Evolutionary conservation across 805 yeast species (phyloP), one percentile per base, ranked within the genome.

Genomic region (Suhomyces canberraensis): DNA sequence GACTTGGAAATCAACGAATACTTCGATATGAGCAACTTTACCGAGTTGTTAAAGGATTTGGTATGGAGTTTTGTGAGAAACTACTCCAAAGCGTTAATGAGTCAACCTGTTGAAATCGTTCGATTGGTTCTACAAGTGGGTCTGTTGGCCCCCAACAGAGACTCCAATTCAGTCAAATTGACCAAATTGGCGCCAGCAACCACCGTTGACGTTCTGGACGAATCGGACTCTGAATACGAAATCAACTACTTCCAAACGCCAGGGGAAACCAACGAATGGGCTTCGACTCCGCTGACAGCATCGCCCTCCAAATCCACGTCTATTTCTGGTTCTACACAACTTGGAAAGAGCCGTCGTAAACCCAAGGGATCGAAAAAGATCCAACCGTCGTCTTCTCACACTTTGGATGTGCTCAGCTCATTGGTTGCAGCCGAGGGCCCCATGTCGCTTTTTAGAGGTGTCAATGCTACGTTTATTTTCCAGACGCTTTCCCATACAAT

Each of bases 81-180:
- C 45, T 91, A 93, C 63, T 58, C 78, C 37, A 79, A 79, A 41
- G 78, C 81, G 30, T 58, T 88, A 21, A 54, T 85, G 7, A 75
- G 86, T 14, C 97, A 93, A 60, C 98, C 98, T 2, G 81, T 90
- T 58, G 97, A 91, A 48, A 83, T 86, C 13, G 77, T 85, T 4
- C 71, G 91, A 37, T 69, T 87, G 46, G 67, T 90, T 18, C 61
- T 89, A 39, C 98, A 93, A 58, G 83, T 86, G 11, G 95, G 95
- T 3, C 76, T 73, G 21, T 81, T 83, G 53, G 58, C 63, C 18
- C 49, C 54, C 36, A 36, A 39, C 11, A 26, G 11, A 9, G 15
- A 21, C 26, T 8, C 16, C 18, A 15, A 13, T 20, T 11, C n/a
- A 16, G 34, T 9, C 5, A 9, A 7, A 9, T 7, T 7, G 7